Percentiles rank a stretch among this genome's conserved stretches.
phyloP scores from a whole-genome alignment of 2,329 filamentous ascomycete species.

The Cephalotrichum gorgonifer region DNA sequence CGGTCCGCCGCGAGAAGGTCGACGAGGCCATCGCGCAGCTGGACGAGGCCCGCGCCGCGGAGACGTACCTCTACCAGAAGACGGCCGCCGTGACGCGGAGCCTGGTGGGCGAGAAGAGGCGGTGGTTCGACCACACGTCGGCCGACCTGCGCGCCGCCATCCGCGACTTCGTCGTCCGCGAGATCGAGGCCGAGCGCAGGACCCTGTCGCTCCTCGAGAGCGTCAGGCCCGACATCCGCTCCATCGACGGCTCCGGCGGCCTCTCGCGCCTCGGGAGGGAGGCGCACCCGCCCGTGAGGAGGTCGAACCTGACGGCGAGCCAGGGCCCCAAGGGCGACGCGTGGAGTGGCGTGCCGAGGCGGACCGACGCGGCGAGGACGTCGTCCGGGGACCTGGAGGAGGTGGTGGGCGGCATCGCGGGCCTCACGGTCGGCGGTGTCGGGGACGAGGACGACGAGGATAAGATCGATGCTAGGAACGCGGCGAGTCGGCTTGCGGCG shows the following conservation, averaged over 20 bases:
- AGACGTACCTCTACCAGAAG: constrained; percentile 74
- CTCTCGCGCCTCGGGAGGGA: constrained; percentile 85
- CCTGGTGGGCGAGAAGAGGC: constrained; percentile 75
- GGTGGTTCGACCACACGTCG: constrained; percentile 82
- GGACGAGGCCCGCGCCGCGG: constrained; percentile 75
- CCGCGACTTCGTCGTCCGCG: constrained; percentile 83
- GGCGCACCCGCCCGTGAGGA: constrained; percentile 64
- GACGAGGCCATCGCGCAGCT: constrained; percentile 91
- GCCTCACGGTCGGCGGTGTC: constrained; percentile 43
- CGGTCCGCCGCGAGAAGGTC: constrained; percentile 86
- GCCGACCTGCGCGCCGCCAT: constrained; percentile 75
- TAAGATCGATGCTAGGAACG: constrained; percentile 88
- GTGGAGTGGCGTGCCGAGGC: constrained; percentile 87
- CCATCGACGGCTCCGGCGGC: constrained; percentile 84
- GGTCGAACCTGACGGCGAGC: constrained; percentile 69
- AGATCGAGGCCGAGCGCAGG: constrained; percentile 91
- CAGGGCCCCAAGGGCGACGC: constrained; percentile 97
- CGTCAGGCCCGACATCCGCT: constrained; percentile 83
- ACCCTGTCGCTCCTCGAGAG: constrained; percentile 88
- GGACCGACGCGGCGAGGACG: constrained; percentile 56
- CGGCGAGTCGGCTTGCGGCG: constrained; percentile 82
- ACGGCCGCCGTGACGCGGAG: constrained; percentile 84
- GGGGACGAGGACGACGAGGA: constrained; percentile 85
- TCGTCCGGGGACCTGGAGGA: constrained; percentile 50
- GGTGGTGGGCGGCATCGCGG: constrained; percentile 32